Base-by-base conservation (phyloP, 225 moss, liverwort and hornwort genomes). In the Ulota crispa region DNA sequence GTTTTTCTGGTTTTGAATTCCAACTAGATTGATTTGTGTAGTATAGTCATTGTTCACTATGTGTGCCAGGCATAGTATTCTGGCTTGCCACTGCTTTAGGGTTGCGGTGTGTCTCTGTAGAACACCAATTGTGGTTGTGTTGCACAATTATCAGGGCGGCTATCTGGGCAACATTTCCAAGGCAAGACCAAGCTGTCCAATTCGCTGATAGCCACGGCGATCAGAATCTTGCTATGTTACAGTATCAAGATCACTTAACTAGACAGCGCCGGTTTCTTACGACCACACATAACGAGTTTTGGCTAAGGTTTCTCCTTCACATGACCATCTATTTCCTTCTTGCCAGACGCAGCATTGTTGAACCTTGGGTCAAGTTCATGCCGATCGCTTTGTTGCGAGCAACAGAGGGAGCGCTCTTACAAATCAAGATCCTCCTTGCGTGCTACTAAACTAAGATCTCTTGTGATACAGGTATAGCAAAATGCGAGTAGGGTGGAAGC, bases 131-230 rank as follows among this genome's bases (percentile, higher is more conserved):
- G 20, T 23, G 66, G 77, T 83, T 59, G 37, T 74, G 59, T 53
- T 79, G 72, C 54, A 26, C 39, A 63, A 21, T 30, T 32, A 65
- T 45, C 83, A 97, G 96, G 88, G 70, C 84, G 68, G 88, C 85
- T 66, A 95, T 94, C 63, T 99, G 99, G 99, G 94, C 94, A 79
- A 99, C 99, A 2, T 99, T 99, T 74, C 93, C 96, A n/a, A 89
- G 89, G 65, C 99, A 99, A 83, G 96, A 99, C 76, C 99, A 96
- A 87, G 99, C 99, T 73, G 80, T 99, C 34, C 99, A 94, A 78
- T 99, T 96, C 82, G 90, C 92, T 39, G 92, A 93, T 70, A 96
- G 92, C 57, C 90, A 93, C 81, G 83, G 75, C 21, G 77, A 53
- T 77, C 90, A 89, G 21, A 81, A 82, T 56, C 89, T 99, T 80